Conservation (phyloP, 2,329 filamentous ascomycete genomes). For the Colletotrichum abscissum region DNA sequence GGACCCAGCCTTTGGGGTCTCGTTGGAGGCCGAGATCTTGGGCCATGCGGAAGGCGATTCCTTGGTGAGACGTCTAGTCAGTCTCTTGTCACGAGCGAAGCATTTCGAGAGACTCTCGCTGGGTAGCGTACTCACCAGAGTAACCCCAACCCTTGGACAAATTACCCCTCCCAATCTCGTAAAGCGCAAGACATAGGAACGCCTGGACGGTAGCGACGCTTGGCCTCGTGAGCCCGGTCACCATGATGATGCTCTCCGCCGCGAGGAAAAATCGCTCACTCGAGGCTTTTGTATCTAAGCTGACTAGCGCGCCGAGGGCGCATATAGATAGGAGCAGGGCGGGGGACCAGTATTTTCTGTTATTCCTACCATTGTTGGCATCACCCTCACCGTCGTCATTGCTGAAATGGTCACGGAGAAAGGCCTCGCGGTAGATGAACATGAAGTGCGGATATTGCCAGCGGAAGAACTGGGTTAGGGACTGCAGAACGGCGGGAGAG, state of each 20-base stretch:
- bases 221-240: conserved; percentile 38
- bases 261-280: conserved; percentile 39
- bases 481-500: conserved; percentile 36
- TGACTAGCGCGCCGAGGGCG: conserved; percentile 39
- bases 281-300: conserved; percentile 16
- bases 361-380: not conserved
- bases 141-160: conserved; percentile 43
- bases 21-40: conserved; percentile 44
- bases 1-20: conserved; percentile 40
- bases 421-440: conserved; percentile 45
- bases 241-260: conserved; percentile 42
- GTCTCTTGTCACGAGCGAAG: not conserved
- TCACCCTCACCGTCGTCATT: not conserved
- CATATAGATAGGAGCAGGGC: conserved; percentile 40
- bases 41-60: conserved; percentile 45
- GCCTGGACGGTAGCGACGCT: conserved; percentile 41
- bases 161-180: conserved; percentile 42
- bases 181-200: conserved; percentile 43
- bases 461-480: conserved; percentile 41
- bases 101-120: not conserved
- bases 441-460: conserved; percentile 46
- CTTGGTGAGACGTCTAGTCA: not conserved
- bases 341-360: conserved; percentile 42
- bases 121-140: conserved; percentile 36
- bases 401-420: conserved; percentile 38